phyloP scores from a whole-genome alignment of 2,329 filamentous ascomycete species.

The Sclerotinia trifoliorum region DNA sequence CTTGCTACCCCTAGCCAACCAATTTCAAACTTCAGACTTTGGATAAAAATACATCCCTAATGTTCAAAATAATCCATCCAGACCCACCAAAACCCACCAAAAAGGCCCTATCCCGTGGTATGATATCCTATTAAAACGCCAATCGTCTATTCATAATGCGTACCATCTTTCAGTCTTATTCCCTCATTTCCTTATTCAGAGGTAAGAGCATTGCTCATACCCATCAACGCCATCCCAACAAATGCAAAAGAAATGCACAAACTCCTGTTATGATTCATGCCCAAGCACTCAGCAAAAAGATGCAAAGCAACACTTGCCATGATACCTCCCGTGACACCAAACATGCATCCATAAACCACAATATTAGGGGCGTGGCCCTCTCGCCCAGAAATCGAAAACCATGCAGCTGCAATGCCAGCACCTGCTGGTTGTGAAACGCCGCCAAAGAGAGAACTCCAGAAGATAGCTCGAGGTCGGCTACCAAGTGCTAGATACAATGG shows the following conservation, averaged over 20 bases:
- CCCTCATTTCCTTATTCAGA: slow-evolving; percentile 41
- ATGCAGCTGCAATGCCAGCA: slow-evolving; percentile 77
- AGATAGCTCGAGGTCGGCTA: slow-evolving; percentile 76
- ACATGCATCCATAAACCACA: slow-evolving; percentile 76
- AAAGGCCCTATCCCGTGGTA: slow-evolving; percentile 1
- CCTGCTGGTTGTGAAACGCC: slow-evolving; percentile 85
- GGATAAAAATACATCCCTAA: slow-evolving; percentile 1
- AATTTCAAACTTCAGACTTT: background rate
- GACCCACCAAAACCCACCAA: background rate
- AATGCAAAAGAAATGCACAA: slow-evolving; percentile 80
- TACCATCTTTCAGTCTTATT: background rate
- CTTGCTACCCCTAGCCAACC: background rate
- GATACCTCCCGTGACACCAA: slow-evolving; percentile 86
- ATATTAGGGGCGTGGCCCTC: slow-evolving; percentile 50
- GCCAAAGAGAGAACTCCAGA: slow-evolving; percentile 79
- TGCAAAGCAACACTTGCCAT: slow-evolving; percentile 93
- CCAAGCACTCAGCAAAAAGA: slow-evolving; percentile 82
- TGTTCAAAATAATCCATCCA: background rate
- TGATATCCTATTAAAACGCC: slow-evolving; percentile 19
- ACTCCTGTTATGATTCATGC: slow-evolving; percentile 74
- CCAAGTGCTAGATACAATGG: slow-evolving; percentile 89
- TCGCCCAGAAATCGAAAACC: slow-evolving; percentile 72
- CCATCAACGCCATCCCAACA: slow-evolving; percentile 82
- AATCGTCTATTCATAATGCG: slow-evolving; percentile 18
- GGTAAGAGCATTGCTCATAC: slow-evolving; percentile 81